Base-by-base conservation (phyloP, 441 rosid genomes). In the Macaranga tanarius region DNA sequence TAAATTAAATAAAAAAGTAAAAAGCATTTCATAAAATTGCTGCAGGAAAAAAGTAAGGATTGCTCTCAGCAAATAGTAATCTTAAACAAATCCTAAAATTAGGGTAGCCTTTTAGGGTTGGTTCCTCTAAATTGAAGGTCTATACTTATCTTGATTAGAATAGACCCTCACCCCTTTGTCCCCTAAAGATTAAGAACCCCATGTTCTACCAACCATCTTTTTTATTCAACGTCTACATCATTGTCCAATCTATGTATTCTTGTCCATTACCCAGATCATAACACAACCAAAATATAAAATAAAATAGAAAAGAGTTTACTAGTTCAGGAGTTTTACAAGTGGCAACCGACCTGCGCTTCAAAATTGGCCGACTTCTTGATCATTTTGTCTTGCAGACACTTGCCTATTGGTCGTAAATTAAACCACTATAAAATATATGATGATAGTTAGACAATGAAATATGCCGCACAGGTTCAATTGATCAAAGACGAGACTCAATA, bases 161-260 rank as follows among this genome's bases (percentile, higher is more conserved):
- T 57, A 44, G 77, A 75, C 57, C 65, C 68, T 5, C 55, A 16
- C 54, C 23, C 63, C 58, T 34, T 66, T 79, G 86, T 81, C 82
- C 38, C 85, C 82, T 44, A 28, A 44, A 52, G 54, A 62, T 62
- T 28, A 70, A 77, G 82, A 85, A 81, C 22, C 58, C 85, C 86
- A 79, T 75, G 86, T 79, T 83, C 79, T 10, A n/a, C 81, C 70
- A 34, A 65, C 67, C 55, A 42, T 10, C 65, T 28, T 42, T 55
- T 12, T 51, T 13, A 52, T 51, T 31, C 58, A 68, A 62, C 38
- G 79, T 69, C 63, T 60, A 54, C 73, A 65, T 83, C 81, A 57
- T 75, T 72, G 74, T 75, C 81, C 71, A 55, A 57, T 71, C 73
- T 42, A 22, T 60, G 63, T 66, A 23, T 10, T 60, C 52, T 67